phyloP scores from a whole-genome alignment of 2,329 filamentous ascomycete species.

The Sarocladium strictum region DNA sequence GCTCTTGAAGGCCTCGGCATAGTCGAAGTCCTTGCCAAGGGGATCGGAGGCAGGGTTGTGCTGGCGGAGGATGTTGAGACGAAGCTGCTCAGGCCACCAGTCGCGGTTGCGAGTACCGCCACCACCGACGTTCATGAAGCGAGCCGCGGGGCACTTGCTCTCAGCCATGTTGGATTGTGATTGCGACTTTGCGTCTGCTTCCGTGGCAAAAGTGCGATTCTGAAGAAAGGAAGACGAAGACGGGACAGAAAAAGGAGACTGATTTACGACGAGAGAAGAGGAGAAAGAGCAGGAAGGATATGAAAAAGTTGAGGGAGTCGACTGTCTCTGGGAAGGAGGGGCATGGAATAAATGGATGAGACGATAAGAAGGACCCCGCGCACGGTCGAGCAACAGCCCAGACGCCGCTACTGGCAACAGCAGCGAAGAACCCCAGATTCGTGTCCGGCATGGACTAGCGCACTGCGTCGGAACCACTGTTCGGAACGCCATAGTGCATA shows the following conservation, averaged over 20 bases:
- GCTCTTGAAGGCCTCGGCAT: constrained; percentile 62
- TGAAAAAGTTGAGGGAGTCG: neutral
- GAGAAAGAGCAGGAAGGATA: neutral
- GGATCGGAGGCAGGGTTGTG: constrained; percentile 60
- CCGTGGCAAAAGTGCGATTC: constrained; percentile 2
- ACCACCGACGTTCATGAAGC: constrained; percentile 40
- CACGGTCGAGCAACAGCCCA: constrained; percentile 2
- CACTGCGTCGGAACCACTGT: neutral
- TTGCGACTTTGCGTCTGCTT: constrained; percentile 7
- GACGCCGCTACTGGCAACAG: neutral
- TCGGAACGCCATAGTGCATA: constrained; percentile 6
- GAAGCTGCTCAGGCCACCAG: constrained; percentile 69
- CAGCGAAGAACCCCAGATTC: constrained; percentile 5
- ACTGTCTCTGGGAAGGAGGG: neutral
- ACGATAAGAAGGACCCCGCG: constrained; percentile 9
- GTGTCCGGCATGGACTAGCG: constrained; percentile 2
- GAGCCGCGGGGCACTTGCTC: constrained; percentile 25
- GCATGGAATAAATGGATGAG: constrained; percentile 6
- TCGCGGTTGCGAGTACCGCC: constrained; percentile 63
- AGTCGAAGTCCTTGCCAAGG: constrained; percentile 61
- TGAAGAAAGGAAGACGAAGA: neutral
- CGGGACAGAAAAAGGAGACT: neutral
- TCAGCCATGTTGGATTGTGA: constrained; percentile 17
- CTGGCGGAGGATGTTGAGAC: constrained; percentile 68
- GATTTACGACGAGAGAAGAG: neutral